Evolutionary conservation across 2,329 filamentous ascomycete genomes (phyloP).

Genomic region (Penicillium sp.): DNA sequence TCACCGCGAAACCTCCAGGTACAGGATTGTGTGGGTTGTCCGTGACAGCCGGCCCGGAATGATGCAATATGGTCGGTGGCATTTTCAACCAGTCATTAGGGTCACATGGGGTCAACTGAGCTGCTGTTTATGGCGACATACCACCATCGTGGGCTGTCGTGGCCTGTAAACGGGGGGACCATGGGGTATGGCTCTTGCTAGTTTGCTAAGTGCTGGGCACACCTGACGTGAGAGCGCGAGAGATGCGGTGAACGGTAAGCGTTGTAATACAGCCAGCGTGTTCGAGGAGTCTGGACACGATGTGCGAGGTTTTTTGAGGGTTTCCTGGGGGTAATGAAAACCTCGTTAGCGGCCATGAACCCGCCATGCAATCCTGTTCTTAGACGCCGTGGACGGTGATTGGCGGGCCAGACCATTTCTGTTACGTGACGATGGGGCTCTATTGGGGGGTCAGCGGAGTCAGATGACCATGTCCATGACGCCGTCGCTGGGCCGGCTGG

Average conservation of each 20-base stretch:
- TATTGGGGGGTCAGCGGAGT: slow-evolving; percentile 15
- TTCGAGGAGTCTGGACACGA: slow-evolving; percentile 16
- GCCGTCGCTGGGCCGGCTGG: background rate
- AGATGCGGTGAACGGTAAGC: slow-evolving; percentile 16
- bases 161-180: background rate
- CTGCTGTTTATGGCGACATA: background rate
- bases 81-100: slow-evolving; percentile 5
- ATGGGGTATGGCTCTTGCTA: background rate
- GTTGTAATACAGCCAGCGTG: slow-evolving; percentile 8
- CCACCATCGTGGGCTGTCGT: background rate
- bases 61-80: slow-evolving; percentile 8
- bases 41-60: slow-evolving; percentile 4
- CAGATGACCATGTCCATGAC: slow-evolving; percentile 12
- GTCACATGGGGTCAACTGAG: slow-evolving; percentile 3
- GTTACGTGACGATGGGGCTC: slow-evolving; percentile 38
- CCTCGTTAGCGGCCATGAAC: slow-evolving; percentile 4
- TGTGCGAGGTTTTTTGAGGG: slow-evolving; percentile 21
- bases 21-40: background rate
- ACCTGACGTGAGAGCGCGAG: slow-evolving; percentile 7
- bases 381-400: slow-evolving; percentile 23
- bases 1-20: background rate
- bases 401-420: slow-evolving; percentile 36
- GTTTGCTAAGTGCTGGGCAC: slow-evolving; percentile 5
- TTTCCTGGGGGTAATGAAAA: slow-evolving; percentile 35
- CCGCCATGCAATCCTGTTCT: slow-evolving; percentile 18